phyloP scores from a whole-genome alignment of 2,329 filamentous ascomycete species.

The Plenodomus tracheiphilus region DNA sequence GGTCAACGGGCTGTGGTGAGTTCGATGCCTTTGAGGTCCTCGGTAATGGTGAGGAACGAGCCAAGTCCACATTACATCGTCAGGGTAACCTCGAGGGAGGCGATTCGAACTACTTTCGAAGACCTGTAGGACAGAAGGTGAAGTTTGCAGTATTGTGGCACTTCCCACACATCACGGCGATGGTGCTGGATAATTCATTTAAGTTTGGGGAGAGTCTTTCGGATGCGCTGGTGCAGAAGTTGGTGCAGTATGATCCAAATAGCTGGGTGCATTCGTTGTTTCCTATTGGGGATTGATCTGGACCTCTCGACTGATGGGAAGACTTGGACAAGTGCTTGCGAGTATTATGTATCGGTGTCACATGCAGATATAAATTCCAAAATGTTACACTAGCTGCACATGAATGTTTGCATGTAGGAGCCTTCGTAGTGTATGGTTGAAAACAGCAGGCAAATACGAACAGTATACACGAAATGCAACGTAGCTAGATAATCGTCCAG shows the following conservation, averaged over 20 bases:
- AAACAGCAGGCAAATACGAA: too few species aligned
- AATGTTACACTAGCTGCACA: too few species aligned
- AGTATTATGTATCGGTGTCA: background rate
- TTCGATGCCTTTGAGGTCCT: conserved; percentile 77
- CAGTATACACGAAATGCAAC: too few species aligned
- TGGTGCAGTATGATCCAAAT: conserved; percentile 40
- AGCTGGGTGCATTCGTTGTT: conserved; percentile 47
- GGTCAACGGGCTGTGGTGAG: conserved; percentile 71
- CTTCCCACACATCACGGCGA: conserved; percentile 36
- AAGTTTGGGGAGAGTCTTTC: conserved; percentile 44
- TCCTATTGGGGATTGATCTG: conserved; percentile 35
- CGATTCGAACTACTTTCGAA: conserved; percentile 71
- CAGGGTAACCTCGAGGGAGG: conserved; percentile 64
- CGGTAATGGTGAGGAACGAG: conserved; percentile 63
- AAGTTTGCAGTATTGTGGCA: conserved; percentile 59
- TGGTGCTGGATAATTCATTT: conserved; percentile 43
- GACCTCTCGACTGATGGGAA: background rate
- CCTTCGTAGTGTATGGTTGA: too few species aligned
- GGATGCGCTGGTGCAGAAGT: conserved; percentile 37
- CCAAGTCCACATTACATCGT: conserved; percentile 68
- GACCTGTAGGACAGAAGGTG: conserved; percentile 62
- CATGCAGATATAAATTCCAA: background rate
- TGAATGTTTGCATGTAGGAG: too few species aligned
- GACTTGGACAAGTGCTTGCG: background rate
- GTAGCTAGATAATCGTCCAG: too few species aligned